Base-by-base conservation (phyloP, 345 rosid species). In the Populus alba region DNA sequence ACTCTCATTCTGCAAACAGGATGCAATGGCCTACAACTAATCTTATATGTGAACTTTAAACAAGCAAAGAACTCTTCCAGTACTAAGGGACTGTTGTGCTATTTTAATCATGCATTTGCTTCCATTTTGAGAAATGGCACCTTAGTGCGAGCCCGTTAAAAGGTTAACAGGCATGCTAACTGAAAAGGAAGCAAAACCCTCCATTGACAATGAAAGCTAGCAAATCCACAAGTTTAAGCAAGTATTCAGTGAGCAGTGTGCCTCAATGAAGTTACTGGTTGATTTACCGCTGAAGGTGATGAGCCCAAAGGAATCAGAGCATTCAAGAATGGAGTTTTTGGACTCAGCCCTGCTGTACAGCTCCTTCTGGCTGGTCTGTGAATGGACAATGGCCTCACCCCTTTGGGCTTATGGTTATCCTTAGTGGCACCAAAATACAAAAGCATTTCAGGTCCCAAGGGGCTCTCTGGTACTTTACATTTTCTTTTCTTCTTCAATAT, bases 401-500 rank as follows among this genome's bases (percentile, higher is more conserved):
- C 73, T 9, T 59, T 69, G 22, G 77, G 55, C 47, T 73, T 75
- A 11, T 38, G 59, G 51, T 27, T 77, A 79, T 77, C 80, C 27
- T 66, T 71, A 27, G 78, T 79, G 73, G 71, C 69, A 53, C 66
- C 74, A 41, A 61, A 73, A 76, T 68, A 75, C 33, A 80, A 38
- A 45, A 85, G 88, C 31, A 83, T 85, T 33, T 80, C 70, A 10
- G 88, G 87, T 82, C 87, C 88, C 82, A 80, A 78, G 59, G 92
- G 90, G 77, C 88, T 87, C 63, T 82, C 85, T 55, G 83, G 86
- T 65, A 78, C 80, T 75, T 74, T 73, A 70, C 78, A 75, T 81
- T 82, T 84, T 79, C 88, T 85, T 76, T 69, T 87, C 78, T 81
- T 89, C 71, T 86, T 83, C 82, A 85, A n/a, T 69, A 82, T 68